Percentiles rank a stretch among this genome's conserved stretches.
Evolutionary conservation across 1,284 basidiomycete genomes (phyloP).

Genomic region (Trametes polyzona): DNA sequence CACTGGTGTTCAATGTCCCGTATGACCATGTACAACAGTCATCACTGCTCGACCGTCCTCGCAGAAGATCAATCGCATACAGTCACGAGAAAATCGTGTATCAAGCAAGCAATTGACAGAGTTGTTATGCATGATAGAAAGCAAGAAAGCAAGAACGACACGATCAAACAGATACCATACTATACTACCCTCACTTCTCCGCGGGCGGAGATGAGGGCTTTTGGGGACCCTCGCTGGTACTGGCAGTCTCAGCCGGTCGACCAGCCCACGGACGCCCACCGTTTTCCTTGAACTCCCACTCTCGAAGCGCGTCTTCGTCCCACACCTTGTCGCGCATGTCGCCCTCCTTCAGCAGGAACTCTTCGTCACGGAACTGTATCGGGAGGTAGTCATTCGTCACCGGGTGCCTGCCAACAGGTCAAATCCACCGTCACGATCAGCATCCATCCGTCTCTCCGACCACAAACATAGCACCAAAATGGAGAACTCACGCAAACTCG

Average conservation of each 20-base stretch:
- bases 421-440: neutral
- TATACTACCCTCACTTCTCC: neutral
- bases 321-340: slow-evolving; percentile 64
- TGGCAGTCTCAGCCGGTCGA: slow-evolving; percentile 33
- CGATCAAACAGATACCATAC: neutral
- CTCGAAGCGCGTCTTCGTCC: slow-evolving; percentile 71
- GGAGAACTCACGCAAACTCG: slow-evolving; percentile 57
- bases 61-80: neutral
- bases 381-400: slow-evolving; percentile 71
- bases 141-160: slow-evolving; percentile 10
- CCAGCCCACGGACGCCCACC: slow-evolving; percentile 70
- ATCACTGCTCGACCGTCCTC: too few species aligned
- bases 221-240: neutral
- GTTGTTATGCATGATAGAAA: too few species aligned
- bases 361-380: slow-evolving; percentile 42
- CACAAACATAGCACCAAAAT: neutral
- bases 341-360: slow-evolving; percentile 58
- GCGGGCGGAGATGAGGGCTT: neutral
- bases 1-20: too few species aligned
- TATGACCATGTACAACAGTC: too few species aligned
- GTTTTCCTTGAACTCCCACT: slow-evolving; percentile 77
- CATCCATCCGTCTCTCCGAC: neutral
- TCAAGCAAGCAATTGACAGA: too few species aligned
- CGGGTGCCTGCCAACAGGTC: slow-evolving; percentile 60
- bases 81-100: too few species aligned